Evolutionary conservation across 164 flowering plant species (phyloP).

Genomic region (Buxus sempervirens): DNA sequence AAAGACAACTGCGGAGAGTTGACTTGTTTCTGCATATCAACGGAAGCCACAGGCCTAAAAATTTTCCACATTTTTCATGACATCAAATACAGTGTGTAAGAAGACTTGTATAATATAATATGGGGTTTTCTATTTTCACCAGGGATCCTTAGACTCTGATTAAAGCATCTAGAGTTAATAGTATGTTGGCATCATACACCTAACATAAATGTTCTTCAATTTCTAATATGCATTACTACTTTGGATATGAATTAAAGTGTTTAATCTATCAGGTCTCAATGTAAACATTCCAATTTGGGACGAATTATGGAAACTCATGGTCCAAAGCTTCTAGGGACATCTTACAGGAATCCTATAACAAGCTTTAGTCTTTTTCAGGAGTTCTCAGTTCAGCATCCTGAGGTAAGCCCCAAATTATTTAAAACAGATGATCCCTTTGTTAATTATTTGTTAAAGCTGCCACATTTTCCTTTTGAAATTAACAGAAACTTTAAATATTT

Average conservation of each 20-base stretch:
- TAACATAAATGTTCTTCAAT: too few relatives aligned
- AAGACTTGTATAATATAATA: too few relatives aligned
- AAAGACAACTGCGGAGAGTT: too few relatives aligned
- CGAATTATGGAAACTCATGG: conserved; percentile 70
- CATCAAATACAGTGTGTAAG: too few relatives aligned
- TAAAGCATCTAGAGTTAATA: too few relatives aligned
- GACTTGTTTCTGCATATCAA: too few relatives aligned
- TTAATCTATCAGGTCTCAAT: conserved; percentile 40
- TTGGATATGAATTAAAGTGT: background rate
- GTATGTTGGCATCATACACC: too few relatives aligned
- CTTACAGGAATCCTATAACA: conserved; percentile 75
- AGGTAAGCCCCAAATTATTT: conserved; percentile 32
- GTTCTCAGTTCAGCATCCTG: conserved; percentile 71
- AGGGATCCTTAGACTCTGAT: too few relatives aligned
- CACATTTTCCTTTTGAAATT: background rate
- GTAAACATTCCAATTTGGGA: conserved; percentile 63
- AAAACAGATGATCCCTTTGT: background rate
- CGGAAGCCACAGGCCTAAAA: too few relatives aligned
- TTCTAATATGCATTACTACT: background rate
- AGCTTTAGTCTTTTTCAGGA: conserved; percentile 67
- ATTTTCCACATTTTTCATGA: too few relatives aligned
- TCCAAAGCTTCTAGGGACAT: conserved; percentile 55
- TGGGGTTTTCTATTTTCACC: too few relatives aligned
- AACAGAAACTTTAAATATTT: background rate
- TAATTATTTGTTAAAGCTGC: background rate